Base-by-base conservation (phyloP, 805 yeast genomes). In the Nakazawaea peltata region DNA sequence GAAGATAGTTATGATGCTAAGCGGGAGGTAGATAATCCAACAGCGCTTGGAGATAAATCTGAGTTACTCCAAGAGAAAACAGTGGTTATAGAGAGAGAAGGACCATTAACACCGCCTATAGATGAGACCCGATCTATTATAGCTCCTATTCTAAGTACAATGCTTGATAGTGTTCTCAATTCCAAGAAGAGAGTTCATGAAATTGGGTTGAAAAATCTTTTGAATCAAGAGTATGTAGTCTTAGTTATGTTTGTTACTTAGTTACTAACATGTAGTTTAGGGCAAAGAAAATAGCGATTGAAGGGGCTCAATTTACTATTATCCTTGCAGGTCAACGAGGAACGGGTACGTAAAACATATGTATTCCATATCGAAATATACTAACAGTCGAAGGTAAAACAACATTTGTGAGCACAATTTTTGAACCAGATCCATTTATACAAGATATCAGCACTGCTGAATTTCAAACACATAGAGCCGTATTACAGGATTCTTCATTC, bases 281-380 rank as follows among this genome's bases (percentile, higher is more conserved):
- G 54, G 81, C 79, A 61, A 81, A 80, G 53, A 73, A 79, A 42
- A 81, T 81, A 35, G 75, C 83, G 41, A 77, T 77, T 44, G 66
- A 73, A 46, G 92, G 92, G 28, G 79, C 86, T 39, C 67, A 76
- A 14, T 78, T 83, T 63, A 83, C 87, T 25, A 44, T 83, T 44
- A 79, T 85, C 84, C 77, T 85, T 19, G 85, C 86, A 32, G 97
- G 97, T 48, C 95, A 86, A 56, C 74, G 87, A 32, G 95, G 95
- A 6, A 63, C 85, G 33, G 97, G 97, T 44, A 84, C 21, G 13
- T 32, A 16, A 25, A n/a, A 12, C 27, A 27, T 4, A 17, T 12
- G 6, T n/a, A 14, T 12, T 15, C 15, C 21, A n/a, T 25, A 18
- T 9, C 11, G 21, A 21, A 7, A 15, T 13, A 7, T 22, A 36